phyloP scores from a whole-genome alignment of 1,139 yeast species.

The Hemisphaericaspora xylofermentans region DNA sequence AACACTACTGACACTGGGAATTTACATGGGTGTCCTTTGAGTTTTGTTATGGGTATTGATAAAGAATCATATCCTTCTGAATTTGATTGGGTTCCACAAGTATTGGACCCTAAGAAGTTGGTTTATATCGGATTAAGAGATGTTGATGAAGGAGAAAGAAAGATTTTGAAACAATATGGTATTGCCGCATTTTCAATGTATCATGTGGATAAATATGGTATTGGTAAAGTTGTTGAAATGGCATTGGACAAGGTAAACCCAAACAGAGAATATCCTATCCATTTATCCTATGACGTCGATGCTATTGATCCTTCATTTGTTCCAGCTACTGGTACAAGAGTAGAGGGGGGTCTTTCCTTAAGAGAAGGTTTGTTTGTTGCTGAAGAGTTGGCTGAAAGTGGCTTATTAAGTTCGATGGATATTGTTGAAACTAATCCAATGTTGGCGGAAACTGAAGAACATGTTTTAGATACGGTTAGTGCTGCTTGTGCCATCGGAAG shows the following conservation, averaged over 20 bases:
- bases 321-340: slow-evolving; percentile 98
- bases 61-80: slow-evolving; percentile 64
- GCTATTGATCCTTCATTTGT: slow-evolving; percentile 94
- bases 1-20: slow-evolving; percentile 83
- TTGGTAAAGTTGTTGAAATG: slow-evolving; percentile 88
- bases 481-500: slow-evolving; percentile 91
- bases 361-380: slow-evolving; percentile 93
- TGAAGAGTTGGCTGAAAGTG: slow-evolving; percentile 88
- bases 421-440: slow-evolving; percentile 93
- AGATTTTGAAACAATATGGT: slow-evolving; percentile 64
- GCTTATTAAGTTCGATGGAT: slow-evolving; percentile 82
- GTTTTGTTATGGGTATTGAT: slow-evolving; percentile 82
- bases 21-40: slow-evolving; percentile 94
- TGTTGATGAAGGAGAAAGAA: slow-evolving; percentile 83
- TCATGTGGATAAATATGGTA: slow-evolving; percentile 92
- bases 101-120: slow-evolving; percentile 65
- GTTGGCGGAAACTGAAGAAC: slow-evolving; percentile 75
- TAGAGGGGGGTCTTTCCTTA: slow-evolving; percentile 90
- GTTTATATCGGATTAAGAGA: slow-evolving; percentile 96
- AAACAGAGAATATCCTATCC: slow-evolving; percentile 71
- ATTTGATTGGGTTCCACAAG: slow-evolving; percentile 75
- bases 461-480: slow-evolving; percentile 79
- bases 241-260: slow-evolving; percentile 83
- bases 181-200: slow-evolving; percentile 94
- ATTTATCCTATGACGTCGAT: slow-evolving; percentile 92